Evolutionary conservation across 1,284 basidiomycete genomes (phyloP), one percentile per base, ranked within the genome.

Genomic region (Neolentinus lepideus): DNA sequence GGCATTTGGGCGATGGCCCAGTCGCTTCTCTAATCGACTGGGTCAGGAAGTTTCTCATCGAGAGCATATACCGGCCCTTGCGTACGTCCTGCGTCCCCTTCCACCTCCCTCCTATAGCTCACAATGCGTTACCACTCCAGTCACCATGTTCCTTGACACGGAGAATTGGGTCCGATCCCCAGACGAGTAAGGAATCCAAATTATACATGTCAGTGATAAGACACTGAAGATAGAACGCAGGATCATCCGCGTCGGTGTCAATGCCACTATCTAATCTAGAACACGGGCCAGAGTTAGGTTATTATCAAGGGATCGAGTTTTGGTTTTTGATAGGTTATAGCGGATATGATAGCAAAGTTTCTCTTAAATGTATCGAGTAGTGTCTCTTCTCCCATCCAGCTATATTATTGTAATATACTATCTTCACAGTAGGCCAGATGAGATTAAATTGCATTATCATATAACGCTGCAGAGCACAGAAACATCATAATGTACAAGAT

Each of bases 31-130:
- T 75, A 6, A 59, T 73, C 16, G 76, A 76, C 57, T 79, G 71
- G 69, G 35, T 78, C 3, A 69, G 84, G 48, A 66, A 61, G 25
- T 68, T 77, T 52, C 64, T 85, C 16, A 75, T 85, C 36, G 83
- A 85, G 61, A 77, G 75, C 26, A 61, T 84, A 0, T 85, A 85
- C 64, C 75, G 75, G 26, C 75, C 79, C 38, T 62, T 84, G 48
- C 69, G 76, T 78, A 57, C 57, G 68, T n/a, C 66, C 35, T 29
- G 22, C 14, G 16, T 56, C 19, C n/a, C 29, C 14, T 27, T 35
- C 33, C 33, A 26, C 19, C 12, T 3, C 25, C n/a, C 22, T 45
- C 29, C 14, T 11, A 29, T 58, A 24, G 54, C 45, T 14, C 0
- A 35, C 6, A 10, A 24, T 14, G 21, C 45, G 19, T 21, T 47